These are phyloP conservation scores for Thielaviopsis ethacetica DNA, from an alignment of 2,329 filamentous ascomycete species.

Conservation along the genomic window DNA sequence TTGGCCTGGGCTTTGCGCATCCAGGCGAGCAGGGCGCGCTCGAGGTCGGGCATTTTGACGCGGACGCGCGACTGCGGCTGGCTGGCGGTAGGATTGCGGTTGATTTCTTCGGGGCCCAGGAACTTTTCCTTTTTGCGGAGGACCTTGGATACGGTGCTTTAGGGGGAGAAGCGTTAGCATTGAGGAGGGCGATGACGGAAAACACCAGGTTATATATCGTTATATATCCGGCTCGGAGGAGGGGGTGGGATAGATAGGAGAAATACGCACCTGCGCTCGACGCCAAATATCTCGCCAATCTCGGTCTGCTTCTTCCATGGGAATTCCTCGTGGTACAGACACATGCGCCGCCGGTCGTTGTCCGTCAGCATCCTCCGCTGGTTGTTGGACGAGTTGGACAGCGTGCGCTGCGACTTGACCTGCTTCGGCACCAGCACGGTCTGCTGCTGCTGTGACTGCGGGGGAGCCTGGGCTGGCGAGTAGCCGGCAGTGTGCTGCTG, in stretches of 20 bases:
- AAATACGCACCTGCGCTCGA: conserved; percentile 75
- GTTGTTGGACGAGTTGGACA: conserved; percentile 34
- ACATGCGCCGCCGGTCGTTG: conserved; percentile 82
- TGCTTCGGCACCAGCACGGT: not conserved
- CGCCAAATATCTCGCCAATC: conserved; percentile 87
- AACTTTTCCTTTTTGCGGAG: conserved; percentile 90
- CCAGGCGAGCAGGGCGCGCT: conserved; percentile 79
- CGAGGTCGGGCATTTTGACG: conserved; percentile 77
- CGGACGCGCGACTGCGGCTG: conserved; percentile 30
- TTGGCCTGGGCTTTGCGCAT: conserved; percentile 64
- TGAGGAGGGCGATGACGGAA: too few relatives aligned
- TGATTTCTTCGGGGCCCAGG: conserved; percentile 64
- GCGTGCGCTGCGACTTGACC: conserved; percentile 19
- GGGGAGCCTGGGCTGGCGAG: not conserved
- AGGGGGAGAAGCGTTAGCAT: not conserved
- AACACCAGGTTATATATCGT: too few relatives aligned
- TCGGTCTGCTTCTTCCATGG: conserved; percentile 88
- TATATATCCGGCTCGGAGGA: too few relatives aligned
- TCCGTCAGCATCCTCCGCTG: conserved; percentile 81
- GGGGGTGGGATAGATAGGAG: not conserved
- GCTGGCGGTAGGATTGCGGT: conserved; percentile 21
- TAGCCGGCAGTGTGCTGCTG: not conserved
- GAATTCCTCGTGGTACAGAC: conserved; percentile 79
- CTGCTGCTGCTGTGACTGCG: not conserved
- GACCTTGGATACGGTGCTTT: conserved; percentile 96